Base-by-base conservation (phyloP, 2,329 filamentous ascomycete genomes). In the Orbilia oligospora region DNA sequence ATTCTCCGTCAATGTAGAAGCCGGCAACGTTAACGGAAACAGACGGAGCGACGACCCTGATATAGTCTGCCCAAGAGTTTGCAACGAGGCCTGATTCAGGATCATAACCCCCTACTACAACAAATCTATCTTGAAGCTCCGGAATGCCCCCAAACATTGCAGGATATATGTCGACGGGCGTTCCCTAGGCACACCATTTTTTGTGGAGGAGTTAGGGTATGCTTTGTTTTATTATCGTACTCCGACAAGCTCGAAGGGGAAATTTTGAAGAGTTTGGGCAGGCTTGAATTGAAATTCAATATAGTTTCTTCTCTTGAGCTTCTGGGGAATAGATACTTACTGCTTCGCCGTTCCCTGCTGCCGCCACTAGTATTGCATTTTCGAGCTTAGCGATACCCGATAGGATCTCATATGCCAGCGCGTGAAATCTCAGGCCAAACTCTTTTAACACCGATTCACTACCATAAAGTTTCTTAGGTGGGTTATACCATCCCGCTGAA, bases 31-130 rank as follows among this genome's bases (percentile, higher is more conserved):
- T 58, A 20, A 58, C 30, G n/a, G 2, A 38, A 58, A 58, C 20
- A 6, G 16, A 8, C 2, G 53, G 53, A 3, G 27, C 53, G 2
- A 12, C 12, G 33, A 61, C 9, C 27, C 20, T 41, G 9, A 61
- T 12, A 16, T 41, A 61, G 9, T 22, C 10, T 0, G n/a, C 18
- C n/a, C 10, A 41, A 8, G 1, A 22, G 2, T 44, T 9, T 3
- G n/a, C 8, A 3, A 61, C 0, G 10, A 22, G 18, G 9, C 55
- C 55, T 5, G 55, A 41, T 9, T 22, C 2, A 6, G 55, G 55
- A 8, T 61, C 14, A 27, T 61, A 44, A 3, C 55, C 55, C 5
- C 55, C 55, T 5, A 61, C 55, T 24, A 61, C 30, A 3, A 61
- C 30, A 9, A 61, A 10, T 61, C 16, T 44, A 16, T 24, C 5